Percentiles rank a stretch among this genome's conserved stretches.
Evolutionary conservation across 176 grass and related monocot species (phyloP).

Genomic region (Puya raimondii): DNA sequence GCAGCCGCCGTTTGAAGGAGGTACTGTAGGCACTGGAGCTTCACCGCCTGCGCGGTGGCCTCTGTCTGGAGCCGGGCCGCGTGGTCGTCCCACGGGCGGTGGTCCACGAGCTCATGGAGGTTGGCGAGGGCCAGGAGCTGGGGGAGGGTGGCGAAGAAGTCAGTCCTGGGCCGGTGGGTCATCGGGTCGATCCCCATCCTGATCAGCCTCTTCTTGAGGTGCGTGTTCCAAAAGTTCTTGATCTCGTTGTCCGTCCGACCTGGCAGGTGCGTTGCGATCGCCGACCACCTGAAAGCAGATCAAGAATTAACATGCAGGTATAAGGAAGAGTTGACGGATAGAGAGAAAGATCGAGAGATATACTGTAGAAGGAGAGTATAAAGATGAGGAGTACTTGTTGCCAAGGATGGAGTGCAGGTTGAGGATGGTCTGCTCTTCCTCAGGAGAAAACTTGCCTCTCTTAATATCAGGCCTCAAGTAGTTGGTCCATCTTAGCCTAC

Average conservation of each 20-base stretch:
- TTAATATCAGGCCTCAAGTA: conserved; percentile 84
- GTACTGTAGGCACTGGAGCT: conserved; percentile 69
- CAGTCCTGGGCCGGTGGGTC: conserved; percentile 73
- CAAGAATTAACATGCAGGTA: conserved; percentile 1
- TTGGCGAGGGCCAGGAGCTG: conserved; percentile 64
- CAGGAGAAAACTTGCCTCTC: conserved; percentile 66
- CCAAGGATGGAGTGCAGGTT: conserved; percentile 65
- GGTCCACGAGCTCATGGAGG: conserved; percentile 38
- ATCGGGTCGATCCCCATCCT: conserved; percentile 95
- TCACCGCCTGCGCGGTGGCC: conserved; percentile 31
- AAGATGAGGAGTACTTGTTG: conserved; percentile 40
- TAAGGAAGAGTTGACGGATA: neutral
- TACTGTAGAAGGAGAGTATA: neutral
- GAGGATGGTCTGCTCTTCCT: conserved; percentile 74
- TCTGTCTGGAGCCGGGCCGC: conserved; percentile 9
- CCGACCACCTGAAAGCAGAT: conserved; percentile 49
- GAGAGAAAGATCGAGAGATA: neutral
- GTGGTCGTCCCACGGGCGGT: conserved; percentile 3
- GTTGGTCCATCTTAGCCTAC: conserved; percentile 82
- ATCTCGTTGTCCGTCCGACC: conserved; percentile 86
- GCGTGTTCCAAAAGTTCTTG: conserved; percentile 96
- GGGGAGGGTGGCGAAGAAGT: conserved; percentile 62
- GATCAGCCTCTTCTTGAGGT: conserved; percentile 83
- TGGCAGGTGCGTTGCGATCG: conserved; percentile 61
- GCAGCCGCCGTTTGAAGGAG: conserved; percentile 58